Percentiles rank a stretch among this genome's conserved stretches.
Evolutionary conservation across 164 flowering plant species (phyloP).

Genomic region (Tetracentron sinense): DNA sequence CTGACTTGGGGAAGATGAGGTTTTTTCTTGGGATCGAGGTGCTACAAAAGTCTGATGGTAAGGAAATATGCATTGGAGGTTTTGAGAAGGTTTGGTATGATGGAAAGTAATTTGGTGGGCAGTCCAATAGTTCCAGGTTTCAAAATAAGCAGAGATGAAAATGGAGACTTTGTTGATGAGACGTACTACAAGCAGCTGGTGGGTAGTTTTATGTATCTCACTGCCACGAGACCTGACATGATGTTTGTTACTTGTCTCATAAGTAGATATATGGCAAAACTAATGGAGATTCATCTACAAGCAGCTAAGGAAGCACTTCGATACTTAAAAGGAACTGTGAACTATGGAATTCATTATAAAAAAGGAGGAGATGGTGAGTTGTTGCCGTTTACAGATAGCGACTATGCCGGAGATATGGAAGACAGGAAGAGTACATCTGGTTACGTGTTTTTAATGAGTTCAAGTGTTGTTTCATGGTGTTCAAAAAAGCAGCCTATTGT

Average conservation of each 20-base stretch:
- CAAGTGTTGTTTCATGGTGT: conserved; percentile 18
- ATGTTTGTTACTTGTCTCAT: conserved; percentile 19
- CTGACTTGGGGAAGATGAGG: conserved; percentile 16
- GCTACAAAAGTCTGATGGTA: conserved; percentile 16
- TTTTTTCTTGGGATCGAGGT: conserved; percentile 25
- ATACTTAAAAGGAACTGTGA: conserved; percentile 15
- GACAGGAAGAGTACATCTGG: conserved; percentile 26
- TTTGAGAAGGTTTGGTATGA: conserved; percentile 29
- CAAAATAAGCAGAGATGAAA: background rate
- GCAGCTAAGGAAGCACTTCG: conserved; percentile 18
- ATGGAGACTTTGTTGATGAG: conserved; percentile 7
- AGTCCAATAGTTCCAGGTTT: conserved; percentile 13
- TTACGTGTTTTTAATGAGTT: conserved; percentile 19
- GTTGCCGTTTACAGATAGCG: conserved; percentile 17
- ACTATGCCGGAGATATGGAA: conserved; percentile 25
- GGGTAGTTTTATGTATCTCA: conserved; percentile 29
- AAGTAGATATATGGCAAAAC: conserved; percentile 24
- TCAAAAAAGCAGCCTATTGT: conserved; percentile 23
- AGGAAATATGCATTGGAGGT: conserved; percentile 24
- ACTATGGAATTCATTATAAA: conserved; percentile 10
- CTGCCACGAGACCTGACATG: conserved; percentile 20
- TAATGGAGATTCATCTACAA: conserved; percentile 16
- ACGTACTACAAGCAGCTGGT: conserved; percentile 21
- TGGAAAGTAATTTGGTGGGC: background rate
- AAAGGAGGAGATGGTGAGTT: conserved; percentile 13